Conservation (phyloP, 352 stramenopile species). For the Pythium periplocum region DNA sequence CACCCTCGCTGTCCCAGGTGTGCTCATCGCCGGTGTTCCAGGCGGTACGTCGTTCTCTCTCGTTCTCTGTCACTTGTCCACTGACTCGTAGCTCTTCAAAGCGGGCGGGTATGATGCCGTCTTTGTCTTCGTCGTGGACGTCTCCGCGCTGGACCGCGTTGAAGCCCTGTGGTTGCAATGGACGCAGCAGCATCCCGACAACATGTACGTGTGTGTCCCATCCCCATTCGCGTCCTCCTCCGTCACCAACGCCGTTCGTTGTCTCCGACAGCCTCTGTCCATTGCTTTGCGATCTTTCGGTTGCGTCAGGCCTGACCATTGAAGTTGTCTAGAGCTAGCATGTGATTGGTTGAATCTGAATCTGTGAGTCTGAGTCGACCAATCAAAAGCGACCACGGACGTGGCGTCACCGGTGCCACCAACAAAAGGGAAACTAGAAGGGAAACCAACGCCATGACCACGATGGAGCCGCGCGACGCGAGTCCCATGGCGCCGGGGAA, state of each 20-base stretch:
- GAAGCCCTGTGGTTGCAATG: conserved; percentile 76
- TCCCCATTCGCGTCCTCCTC: background rate
- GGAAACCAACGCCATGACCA: too few species aligned
- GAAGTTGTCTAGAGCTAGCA: too few species aligned
- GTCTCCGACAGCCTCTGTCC: conserved; percentile 47
- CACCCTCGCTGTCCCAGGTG: conserved; percentile 89
- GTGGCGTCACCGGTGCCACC: too few species aligned
- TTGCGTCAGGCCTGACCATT: too few species aligned
- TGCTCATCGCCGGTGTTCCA: conserved; percentile 92
- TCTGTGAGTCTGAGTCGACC: too few species aligned
- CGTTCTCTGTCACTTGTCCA: background rate
- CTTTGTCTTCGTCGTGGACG: conserved; percentile 86
- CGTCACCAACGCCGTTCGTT: background rate
- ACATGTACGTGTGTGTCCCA: conserved; percentile 26
- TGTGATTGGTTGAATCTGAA: too few species aligned
- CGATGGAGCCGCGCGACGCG: too few species aligned
- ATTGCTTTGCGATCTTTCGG: conserved; percentile 47
- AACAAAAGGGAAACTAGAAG: too few species aligned
- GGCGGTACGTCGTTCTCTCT: conserved; percentile 46
- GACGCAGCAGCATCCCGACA: conserved; percentile 34
- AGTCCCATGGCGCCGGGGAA: too few species aligned
- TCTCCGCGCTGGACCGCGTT: conserved; percentile 40
- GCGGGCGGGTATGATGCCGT: conserved; percentile 96
- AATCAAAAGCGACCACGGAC: too few species aligned
- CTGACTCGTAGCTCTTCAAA: conserved; percentile 9